These are phyloP conservation scores for Phialophora tarda DNA, from an alignment of 2,329 filamentous ascomycete genomes.

Conservation along the genomic window DNA sequence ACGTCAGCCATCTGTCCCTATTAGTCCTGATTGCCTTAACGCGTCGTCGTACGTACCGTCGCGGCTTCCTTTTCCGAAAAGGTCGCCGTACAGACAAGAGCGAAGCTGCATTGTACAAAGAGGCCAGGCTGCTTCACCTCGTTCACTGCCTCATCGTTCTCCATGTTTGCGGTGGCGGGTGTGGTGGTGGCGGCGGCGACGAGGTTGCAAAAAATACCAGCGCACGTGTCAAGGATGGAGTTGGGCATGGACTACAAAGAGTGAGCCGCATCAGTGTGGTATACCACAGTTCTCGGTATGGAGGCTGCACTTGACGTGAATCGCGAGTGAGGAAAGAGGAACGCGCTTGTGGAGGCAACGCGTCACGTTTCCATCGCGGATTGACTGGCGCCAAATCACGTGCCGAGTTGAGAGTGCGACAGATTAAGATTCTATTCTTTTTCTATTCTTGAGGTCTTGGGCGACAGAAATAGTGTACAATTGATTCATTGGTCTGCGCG, in stretches of 20 bases:
- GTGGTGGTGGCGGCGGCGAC: constrained; percentile 20
- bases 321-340: background rate
- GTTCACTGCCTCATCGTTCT: constrained; percentile 16
- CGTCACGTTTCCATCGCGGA: background rate
- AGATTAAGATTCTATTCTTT: background rate
- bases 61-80: constrained; percentile 48
- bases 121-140: constrained; percentile 38
- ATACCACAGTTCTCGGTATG: background rate
- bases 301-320: background rate
- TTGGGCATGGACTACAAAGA: constrained; percentile 23
- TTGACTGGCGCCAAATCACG: background rate
- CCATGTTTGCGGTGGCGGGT: constrained; percentile 18
- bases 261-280: constrained; percentile 3
- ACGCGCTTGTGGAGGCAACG: constrained; percentile 3
- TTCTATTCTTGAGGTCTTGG: background rate
- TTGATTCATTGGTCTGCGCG: background rate
- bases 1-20: constrained; percentile 51
- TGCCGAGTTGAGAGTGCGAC: background rate
- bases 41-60: constrained; percentile 45
- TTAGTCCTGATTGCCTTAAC: constrained; percentile 14
- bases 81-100: constrained; percentile 52
- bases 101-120: constrained; percentile 54
- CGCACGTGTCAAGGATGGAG: constrained; percentile 25
- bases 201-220: constrained; percentile 28
- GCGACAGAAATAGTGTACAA: background rate